A percentile compares a stretch with the other conserved stretches of the same genome.
Evolutionary conservation across 176 grass and related monocot genomes (phyloP).

Genomic region (Dactylis glomerata): DNA sequence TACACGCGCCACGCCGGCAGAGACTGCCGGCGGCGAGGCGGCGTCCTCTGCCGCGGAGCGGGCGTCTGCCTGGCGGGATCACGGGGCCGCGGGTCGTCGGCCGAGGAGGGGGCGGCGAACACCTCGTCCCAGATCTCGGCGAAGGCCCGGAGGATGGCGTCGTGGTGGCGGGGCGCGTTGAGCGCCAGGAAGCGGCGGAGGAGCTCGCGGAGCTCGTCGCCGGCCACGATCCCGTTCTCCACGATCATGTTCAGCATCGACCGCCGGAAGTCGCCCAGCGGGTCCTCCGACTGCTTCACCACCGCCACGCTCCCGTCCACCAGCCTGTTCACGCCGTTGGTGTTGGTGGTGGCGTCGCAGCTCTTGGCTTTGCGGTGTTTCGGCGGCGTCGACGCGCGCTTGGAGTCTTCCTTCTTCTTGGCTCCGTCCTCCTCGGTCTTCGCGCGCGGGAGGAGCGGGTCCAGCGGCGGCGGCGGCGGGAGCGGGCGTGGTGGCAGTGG

Average conservation of each 20-base stretch:
- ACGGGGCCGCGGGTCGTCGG: neutral
- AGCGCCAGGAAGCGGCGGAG: slow-evolving; percentile 70
- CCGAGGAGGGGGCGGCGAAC: slow-evolving; percentile 20
- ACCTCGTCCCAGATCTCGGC: slow-evolving; percentile 75
- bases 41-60: neutral
- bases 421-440: neutral
- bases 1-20: slow-evolving; percentile 34
- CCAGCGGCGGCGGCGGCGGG: slow-evolving; percentile 2
- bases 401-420: slow-evolving; percentile 13
- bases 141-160: slow-evolving; percentile 71
- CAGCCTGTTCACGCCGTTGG: neutral
- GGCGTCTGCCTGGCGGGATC: neutral
- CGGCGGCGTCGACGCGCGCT: neutral
- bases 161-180: slow-evolving; percentile 71
- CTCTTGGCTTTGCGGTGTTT: slow-evolving; percentile 29
- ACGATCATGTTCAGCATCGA: slow-evolving; percentile 88
- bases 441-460: neutral
- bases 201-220: slow-evolving; percentile 67
- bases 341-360: neutral
- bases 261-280: slow-evolving; percentile 59
- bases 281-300: slow-evolving; percentile 73
- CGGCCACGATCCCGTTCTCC: slow-evolving; percentile 61
- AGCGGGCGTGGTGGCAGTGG: neutral
- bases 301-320: slow-evolving; percentile 43
- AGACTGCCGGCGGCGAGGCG: slow-evolving; percentile 10